Conservation (phyloP, 2,329 filamentous ascomycete genomes). For the Fusarium phyllophilum region DNA sequence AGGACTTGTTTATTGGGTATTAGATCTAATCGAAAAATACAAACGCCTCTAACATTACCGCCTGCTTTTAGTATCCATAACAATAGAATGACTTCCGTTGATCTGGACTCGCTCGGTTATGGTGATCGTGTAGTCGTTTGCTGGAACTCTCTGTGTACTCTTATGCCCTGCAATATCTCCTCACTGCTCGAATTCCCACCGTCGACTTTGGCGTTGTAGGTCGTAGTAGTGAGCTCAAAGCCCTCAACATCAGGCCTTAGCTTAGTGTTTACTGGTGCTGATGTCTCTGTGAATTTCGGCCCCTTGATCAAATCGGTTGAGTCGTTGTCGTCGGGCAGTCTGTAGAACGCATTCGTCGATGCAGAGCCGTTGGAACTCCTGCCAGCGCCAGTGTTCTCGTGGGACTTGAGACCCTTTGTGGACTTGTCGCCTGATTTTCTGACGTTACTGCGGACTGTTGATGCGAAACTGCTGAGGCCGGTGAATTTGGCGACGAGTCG, state of each 20-base stretch:
- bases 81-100: neutral
- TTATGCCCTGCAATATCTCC: conserved; percentile 52
- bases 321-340: conserved; percentile 47
- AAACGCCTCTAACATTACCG: neutral
- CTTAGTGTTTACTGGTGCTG: neutral
- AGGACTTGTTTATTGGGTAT: conserved; percentile 5
- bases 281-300: neutral
- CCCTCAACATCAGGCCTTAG: conserved; percentile 49
- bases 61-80: neutral
- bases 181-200: conserved; percentile 47
- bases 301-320: conserved; percentile 41
- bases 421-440: conserved; percentile 34
- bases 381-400: neutral
- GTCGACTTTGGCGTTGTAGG: conserved; percentile 43
- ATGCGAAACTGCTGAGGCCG: conserved; percentile 41
- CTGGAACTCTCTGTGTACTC: conserved; percentile 52
- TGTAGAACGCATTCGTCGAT: conserved; percentile 44
- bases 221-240: conserved; percentile 47
- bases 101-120: neutral
- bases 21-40: neutral
- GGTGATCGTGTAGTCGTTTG: conserved; percentile 37
- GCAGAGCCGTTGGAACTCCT: conserved; percentile 21
- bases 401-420: conserved; percentile 26
- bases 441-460: conserved; percentile 24
- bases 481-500: conserved; percentile 54